Conservation (phyloP, 2,329 filamentous ascomycete genomes). For the Sclerotinia nivalis region DNA sequence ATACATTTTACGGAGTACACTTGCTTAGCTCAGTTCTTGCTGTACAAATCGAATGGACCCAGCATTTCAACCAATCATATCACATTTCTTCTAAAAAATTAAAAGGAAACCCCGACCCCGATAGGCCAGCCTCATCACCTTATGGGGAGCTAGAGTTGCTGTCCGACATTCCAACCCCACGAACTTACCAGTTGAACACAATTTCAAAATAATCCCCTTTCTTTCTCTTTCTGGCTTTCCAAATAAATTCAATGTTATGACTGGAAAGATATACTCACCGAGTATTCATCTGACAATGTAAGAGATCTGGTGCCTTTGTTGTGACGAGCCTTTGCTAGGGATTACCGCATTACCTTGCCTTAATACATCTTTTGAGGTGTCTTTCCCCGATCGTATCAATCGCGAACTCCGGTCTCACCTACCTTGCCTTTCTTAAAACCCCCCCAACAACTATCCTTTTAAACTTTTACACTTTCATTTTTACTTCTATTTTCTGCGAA, state of each 20-base stretch:
- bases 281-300: constrained; percentile 33
- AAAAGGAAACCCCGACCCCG: background rate
- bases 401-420: constrained; percentile 20
- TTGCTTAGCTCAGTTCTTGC: constrained; percentile 9
- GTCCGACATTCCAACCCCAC: constrained; percentile 23
- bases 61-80: background rate
- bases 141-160: constrained; percentile 11
- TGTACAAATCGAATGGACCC: constrained; percentile 15
- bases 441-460: constrained; percentile 6
- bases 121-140: constrained; percentile 22
- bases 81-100: background rate
- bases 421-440: constrained; percentile 11
- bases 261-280: background rate
- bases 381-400: constrained; percentile 25
- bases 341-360: constrained; percentile 22
- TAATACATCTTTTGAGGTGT: constrained; percentile 7
- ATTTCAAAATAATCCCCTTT: constrained; percentile 12
- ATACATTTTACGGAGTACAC: background rate
- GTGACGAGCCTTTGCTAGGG: constrained; percentile 23
- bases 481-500: constrained; percentile 10
- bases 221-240: constrained; percentile 4
- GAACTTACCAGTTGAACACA: constrained; percentile 17
- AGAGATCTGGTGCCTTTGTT: constrained; percentile 36
- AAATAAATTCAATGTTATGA: background rate
- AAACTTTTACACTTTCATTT: constrained; percentile 5